phyloP scores from a whole-genome alignment of 31 red algal species.

The Asparagopsis taxiformis region DNA sequence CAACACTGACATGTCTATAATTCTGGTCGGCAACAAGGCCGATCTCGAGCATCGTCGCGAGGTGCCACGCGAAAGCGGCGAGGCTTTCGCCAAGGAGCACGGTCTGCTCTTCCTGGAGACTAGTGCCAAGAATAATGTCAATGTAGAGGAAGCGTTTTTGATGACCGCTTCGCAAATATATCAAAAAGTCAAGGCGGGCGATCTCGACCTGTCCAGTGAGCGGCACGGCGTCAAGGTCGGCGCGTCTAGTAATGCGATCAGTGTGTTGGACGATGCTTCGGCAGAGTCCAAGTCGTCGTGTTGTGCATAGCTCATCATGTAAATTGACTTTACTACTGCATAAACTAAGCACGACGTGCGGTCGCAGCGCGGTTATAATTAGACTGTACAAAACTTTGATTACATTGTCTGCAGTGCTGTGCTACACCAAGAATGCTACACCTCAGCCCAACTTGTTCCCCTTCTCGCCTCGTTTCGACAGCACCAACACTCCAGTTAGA shows the following conservation, averaged over 20 bases:
- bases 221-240: slow-evolving; percentile 94
- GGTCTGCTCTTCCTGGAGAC: slow-evolving; percentile 95
- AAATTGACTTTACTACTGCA: neutral
- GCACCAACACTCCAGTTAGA: slow-evolving; percentile 56
- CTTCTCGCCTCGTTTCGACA: slow-evolving; percentile 72
- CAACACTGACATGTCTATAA: slow-evolving; percentile 82
- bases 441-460: too few relatives aligned
- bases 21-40: slow-evolving; percentile 95
- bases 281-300: slow-evolving; percentile 50
- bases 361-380: too few relatives aligned
- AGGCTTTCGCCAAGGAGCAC: slow-evolving; percentile 87
- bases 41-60: slow-evolving; percentile 94
- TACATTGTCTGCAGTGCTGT: too few relatives aligned
- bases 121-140: slow-evolving; percentile 81
- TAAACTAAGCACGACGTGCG: neutral
- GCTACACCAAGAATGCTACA: too few relatives aligned
- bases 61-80: slow-evolving; percentile 80
- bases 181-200: slow-evolving; percentile 89
- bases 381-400: too few relatives aligned
- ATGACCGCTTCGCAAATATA: slow-evolving; percentile 75
- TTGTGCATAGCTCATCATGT: slow-evolving; percentile 39
- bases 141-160: slow-evolving; percentile 91
- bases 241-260: slow-evolving; percentile 50
- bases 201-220: slow-evolving; percentile 86
- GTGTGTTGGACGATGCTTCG: slow-evolving; percentile 56